Evolutionary conservation across 371 early-diverging fungal species (phyloP), one percentile per base, ranked within the genome.

Genomic region (Gilbertella persicaria): DNA sequence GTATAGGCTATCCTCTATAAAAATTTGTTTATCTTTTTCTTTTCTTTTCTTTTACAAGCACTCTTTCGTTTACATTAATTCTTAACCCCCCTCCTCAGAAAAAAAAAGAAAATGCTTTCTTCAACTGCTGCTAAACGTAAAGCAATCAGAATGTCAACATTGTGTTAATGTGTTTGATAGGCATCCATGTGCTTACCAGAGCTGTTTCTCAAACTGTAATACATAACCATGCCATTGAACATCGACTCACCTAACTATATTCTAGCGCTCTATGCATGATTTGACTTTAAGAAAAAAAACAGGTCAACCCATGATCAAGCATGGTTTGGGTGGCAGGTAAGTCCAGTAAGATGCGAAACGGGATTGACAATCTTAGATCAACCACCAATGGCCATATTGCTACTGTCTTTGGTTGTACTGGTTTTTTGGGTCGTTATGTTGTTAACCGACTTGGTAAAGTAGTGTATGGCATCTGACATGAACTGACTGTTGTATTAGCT

Each of bases 371-470:
- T 35, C 33, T 16, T 47, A 62, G 92, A 42, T 86, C 86, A 20
- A 85, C 90, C 17, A 82, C 82, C 53, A 85, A 82, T 57, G 97
- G 97, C 17, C 91, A 92, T 63, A 85, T 87, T 33, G 93, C 91
- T 33, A 98, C 98, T 20, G 97, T 97, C 14, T 95, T 97, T 72
- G 98, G 98, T 25, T 88, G 89, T 74, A 95, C 94, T 39, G 98
- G 98, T 41, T 97, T 96, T 75, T 80, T 97, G 25, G 97, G 96
- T 46, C 89, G 97, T 43, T 96, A 97, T 63, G 75, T 98, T 41
- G 93, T 96, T 38, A 87, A 88, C 69, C 88, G 89, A 59, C 84
- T 96, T 39, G 94, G 93, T 91, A 79, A 50, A 57, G 33, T 29
- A 8, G 35, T 1, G 20, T 4, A 12, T 37, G 13, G 6, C 42